phyloP scores from a whole-genome alignment of 805 yeast genomes.

The Cephaloascus albidus region DNA sequence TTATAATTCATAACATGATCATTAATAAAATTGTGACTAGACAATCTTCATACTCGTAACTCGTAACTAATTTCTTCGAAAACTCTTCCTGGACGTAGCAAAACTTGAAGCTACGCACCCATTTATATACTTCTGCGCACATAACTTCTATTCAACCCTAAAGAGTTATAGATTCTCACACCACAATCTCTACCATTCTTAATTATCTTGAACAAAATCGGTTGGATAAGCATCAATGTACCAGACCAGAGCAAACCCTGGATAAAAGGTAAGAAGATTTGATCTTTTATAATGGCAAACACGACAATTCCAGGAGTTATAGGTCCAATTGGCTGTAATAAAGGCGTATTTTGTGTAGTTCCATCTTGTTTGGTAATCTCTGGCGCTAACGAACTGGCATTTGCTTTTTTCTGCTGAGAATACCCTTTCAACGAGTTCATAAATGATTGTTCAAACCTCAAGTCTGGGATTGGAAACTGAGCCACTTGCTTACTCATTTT shows the following conservation, averaged over 20 bases:
- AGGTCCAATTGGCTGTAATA: constrained; percentile 18
- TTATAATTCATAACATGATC: no score
- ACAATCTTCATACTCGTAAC: no score
- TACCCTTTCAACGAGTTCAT: constrained; percentile 19
- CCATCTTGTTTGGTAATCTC: not conserved
- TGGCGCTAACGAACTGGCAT: not conserved
- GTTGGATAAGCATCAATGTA: constrained; percentile 24
- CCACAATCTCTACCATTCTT: constrained; percentile 11
- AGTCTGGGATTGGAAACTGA: constrained; percentile 37
- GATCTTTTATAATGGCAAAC: constrained; percentile 41
- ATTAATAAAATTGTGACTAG: no score
- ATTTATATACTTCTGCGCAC: not conserved
- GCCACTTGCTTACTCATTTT: not conserved
- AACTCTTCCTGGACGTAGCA: no score
- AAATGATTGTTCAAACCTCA: constrained; percentile 60
- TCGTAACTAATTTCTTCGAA: no score
- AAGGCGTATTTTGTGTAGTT: constrained; percentile 1
- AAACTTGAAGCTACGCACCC: no score
- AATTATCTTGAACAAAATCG: constrained; percentile 17
- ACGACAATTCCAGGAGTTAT: constrained; percentile 34
- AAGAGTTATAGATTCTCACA: constrained; percentile 10
- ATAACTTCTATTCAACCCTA: constrained; percentile 9
- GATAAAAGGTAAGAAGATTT: constrained; percentile 41
- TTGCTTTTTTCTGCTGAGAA: constrained; percentile 3
- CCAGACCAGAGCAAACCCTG: constrained; percentile 43